Base-by-base conservation (phyloP, 768 basidiomycete genomes). In the Bullera alba region DNA sequence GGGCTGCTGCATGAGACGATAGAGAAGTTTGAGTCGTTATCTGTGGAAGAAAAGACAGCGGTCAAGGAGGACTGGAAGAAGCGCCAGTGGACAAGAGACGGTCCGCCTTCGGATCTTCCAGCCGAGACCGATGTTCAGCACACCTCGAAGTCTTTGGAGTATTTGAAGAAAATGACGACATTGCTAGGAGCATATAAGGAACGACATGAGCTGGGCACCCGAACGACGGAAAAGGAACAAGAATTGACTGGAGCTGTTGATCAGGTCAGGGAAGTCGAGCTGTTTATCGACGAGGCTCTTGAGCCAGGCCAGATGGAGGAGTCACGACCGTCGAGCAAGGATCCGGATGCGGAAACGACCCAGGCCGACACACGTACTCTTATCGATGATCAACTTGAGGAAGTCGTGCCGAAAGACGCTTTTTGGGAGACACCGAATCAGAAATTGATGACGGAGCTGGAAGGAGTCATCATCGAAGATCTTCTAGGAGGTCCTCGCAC, bases 401-500 rank as follows among this genome's bases (percentile, higher is more conserved):
- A 63, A 10, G 16, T 63, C 1, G 32, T 58, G 15, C 47, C 58
- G 3, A 5, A 21, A 2, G 53, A 42, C 2, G 43, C 27, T 1
- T 56, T 65, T n/a, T 54, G 36, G n/a, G 71, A 72, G 37, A 60
- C 57, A 2, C 50, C 54, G 10, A 47, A 54, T 25, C 71, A 72
- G 50, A 60, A 25, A 17, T 46, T 44, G 12, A 43, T 70, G 15
- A 69, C 71, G 2, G 28, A 36, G 14, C 55, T 51, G 36, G 67
- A 69, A 55, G 63, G 67, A 10, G 29, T 45, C 19, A 54, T 69
- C 23, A 51, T 63, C 29, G 41, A 51, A n/a, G 37, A 34, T 14
- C 48, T 61, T 12, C 46, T 64, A 3, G 42, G 38, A 4, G 28
- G 30, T 7, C 29, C 50, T 6, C 22, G 50, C n/a, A 38, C n/a